Conservation (phyloP, 495 filamentous ascomycete genomes). For the Penicillium canariense region DNA sequence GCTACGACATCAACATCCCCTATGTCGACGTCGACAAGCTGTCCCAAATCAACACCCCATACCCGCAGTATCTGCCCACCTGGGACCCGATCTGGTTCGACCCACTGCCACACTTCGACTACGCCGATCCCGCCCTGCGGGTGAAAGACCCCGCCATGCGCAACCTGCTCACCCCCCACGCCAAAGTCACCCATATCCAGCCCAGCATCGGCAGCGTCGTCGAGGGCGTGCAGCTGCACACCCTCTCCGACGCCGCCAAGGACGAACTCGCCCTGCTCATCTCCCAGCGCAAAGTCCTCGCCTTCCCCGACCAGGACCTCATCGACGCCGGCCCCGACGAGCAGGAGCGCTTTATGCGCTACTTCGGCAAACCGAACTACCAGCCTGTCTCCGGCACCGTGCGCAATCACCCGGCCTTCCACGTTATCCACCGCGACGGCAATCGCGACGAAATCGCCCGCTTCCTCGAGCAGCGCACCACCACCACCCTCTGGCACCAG, state of each 20-base stretch:
- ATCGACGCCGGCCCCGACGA: constrained; percentile 64
- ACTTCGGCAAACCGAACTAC: constrained; percentile 60
- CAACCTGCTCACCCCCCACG: constrained; percentile 50
- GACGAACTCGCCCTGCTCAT: constrained; percentile 77
- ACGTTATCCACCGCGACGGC: constrained; percentile 60
- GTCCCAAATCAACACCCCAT: constrained; percentile 45
- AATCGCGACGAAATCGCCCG: constrained; percentile 54
- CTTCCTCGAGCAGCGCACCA: constrained; percentile 54
- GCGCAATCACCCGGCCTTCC: constrained; percentile 54
- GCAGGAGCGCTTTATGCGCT: constrained; percentile 56
- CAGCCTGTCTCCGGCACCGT: constrained; percentile 57
- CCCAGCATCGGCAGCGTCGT: constrained; percentile 71
- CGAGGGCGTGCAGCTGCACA: constrained; percentile 67
- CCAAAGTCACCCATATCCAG: constrained; percentile 59
- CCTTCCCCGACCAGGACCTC: constrained; percentile 71
- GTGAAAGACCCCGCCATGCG: constrained; percentile 56
- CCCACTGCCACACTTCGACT: constrained; percentile 56
- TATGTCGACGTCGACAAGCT: constrained; percentile 46
- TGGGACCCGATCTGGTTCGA: constrained; percentile 63
- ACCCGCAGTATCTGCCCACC: constrained; percentile 60
- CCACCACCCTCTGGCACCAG: constrained; percentile 58
- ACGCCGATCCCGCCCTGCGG: constrained; percentile 56
- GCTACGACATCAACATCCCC: constrained; percentile 58
- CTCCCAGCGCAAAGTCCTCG: constrained; percentile 72
- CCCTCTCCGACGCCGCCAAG: constrained; percentile 66